phyloP scores from a whole-genome alignment of 805 yeast genomes.

The Pichia deserticola region DNA sequence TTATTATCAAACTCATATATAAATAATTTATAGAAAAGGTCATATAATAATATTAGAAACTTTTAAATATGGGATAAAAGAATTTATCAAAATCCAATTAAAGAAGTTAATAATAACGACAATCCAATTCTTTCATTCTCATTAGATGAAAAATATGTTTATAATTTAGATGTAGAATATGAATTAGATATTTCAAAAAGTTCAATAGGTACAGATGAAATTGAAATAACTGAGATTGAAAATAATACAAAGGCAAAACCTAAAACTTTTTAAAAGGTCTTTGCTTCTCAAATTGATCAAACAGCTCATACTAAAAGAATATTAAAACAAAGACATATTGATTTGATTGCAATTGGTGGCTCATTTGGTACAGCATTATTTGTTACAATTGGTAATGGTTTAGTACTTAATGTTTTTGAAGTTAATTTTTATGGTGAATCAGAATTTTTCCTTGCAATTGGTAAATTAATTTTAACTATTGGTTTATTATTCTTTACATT shows the following conservation, averaged over 20 bases:
- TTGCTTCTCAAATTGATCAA: background rate
- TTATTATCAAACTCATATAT: no score
- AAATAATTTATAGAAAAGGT: no score
- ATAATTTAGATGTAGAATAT: no score
- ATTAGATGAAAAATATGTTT: no score
- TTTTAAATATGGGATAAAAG: no score
- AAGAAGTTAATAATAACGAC: no score
- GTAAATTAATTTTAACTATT: conserved; percentile 65
- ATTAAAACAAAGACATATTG: conserved; percentile 63
- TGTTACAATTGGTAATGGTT: conserved; percentile 60
- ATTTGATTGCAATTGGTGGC: conserved; percentile 73
- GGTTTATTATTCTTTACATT: conserved; percentile 73
- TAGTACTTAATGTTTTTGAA: conserved; percentile 63
- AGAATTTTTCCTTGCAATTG: conserved; percentile 72
- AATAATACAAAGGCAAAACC: background rate
- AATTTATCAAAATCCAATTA: no score
- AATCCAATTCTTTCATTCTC: no score
- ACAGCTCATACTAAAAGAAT: conserved; percentile 31
- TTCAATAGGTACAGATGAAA: no score
- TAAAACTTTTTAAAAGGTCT: background rate
- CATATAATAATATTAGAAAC: no score
- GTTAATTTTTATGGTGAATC: conserved; percentile 73
- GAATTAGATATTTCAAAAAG: no score
- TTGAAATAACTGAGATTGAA: background rate
- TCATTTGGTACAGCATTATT: conserved; percentile 77